Conservation (phyloP, 2,329 filamentous ascomycete species). For the Talaromyces islandicus region DNA sequence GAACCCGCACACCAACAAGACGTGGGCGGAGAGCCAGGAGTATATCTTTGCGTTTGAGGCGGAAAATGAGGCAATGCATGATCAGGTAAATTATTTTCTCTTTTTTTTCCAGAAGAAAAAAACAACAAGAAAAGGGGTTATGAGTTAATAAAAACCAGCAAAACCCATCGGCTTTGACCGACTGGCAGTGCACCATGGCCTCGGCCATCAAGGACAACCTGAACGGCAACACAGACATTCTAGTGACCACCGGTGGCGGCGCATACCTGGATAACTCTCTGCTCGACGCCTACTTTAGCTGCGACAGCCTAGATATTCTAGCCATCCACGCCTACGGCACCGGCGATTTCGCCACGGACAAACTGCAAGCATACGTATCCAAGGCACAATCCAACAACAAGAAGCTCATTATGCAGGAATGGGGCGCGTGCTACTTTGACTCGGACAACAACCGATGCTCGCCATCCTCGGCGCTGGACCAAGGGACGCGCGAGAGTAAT, state of each 20-base stretch:
- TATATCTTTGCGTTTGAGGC: not conserved
- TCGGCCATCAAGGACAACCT: not conserved
- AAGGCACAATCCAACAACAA: constrained; percentile 22
- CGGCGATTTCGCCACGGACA: constrained; percentile 18
- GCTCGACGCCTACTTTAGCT: not conserved
- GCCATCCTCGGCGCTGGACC: not conserved
- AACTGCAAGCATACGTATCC: constrained; percentile 18
- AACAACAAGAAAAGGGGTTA: not conserved
- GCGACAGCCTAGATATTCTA: not conserved
- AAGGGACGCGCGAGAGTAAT: constrained; percentile 17
- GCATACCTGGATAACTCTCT: not conserved
- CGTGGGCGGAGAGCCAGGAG: not conserved
- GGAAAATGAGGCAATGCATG: not conserved
- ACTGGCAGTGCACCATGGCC: not conserved
- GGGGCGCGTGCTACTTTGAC: constrained; percentile 25
- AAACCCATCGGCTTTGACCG: not conserved
- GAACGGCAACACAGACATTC: not conserved
- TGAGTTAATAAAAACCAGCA: no score
- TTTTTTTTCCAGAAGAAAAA: no score
- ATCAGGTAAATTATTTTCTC: not conserved
- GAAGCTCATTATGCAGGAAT: constrained; percentile 28
- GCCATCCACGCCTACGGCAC: constrained; percentile 20
- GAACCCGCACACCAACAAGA: not conserved
- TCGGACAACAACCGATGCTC: constrained; percentile 22
- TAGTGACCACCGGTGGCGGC: not conserved